Conservation (phyloP, 768 basidiomycete genomes). For the Boletus eberwhitei region DNA sequence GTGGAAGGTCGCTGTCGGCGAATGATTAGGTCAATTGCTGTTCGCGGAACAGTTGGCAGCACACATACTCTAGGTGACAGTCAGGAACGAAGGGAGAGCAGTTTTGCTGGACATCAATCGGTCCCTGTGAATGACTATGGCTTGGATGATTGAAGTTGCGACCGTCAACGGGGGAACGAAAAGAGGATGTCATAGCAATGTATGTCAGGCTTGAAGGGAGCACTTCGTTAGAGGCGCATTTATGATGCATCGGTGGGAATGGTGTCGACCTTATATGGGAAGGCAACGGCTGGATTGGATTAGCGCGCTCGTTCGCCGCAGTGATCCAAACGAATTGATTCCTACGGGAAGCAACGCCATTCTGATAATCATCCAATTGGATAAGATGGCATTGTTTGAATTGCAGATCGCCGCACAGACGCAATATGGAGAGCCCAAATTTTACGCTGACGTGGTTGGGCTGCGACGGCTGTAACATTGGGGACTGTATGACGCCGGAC, state of each 20-base stretch:
- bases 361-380: neutral
- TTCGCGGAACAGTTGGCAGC: neutral
- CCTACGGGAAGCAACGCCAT: neutral
- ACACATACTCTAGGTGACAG: conserved; percentile 1
- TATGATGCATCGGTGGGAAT: neutral
- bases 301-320: neutral
- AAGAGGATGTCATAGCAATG: neutral
- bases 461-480: neutral
- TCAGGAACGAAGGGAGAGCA: neutral
- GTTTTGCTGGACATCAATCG: neutral
- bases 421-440: neutral
- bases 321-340: neutral
- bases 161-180: neutral
- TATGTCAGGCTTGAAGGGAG: neutral
- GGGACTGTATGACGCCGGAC: neutral
- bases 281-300: neutral
- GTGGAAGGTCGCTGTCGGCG: neutral
- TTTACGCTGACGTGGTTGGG: neutral
- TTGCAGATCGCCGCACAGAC: neutral
- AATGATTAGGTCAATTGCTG: neutral
- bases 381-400: neutral
- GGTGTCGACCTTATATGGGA: neutral
- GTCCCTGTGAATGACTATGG: neutral
- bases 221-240: neutral
- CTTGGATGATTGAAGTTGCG: neutral